These are phyloP conservation scores for Flagelloscypha sp. DNA, from an alignment of 768 basidiomycete genomes.

Conservation along the genomic window DNA sequence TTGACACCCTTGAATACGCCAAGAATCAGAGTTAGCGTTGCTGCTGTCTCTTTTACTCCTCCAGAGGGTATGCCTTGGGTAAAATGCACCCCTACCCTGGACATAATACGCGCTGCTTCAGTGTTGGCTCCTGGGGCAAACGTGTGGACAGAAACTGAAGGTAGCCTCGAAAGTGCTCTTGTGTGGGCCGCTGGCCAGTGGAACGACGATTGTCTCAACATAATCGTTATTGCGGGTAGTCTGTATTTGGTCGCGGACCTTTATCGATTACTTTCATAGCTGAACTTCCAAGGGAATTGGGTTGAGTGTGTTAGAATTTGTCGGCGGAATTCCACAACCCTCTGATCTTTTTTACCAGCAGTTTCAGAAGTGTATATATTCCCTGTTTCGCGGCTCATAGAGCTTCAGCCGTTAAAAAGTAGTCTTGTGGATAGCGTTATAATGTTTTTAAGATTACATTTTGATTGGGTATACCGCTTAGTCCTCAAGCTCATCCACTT, in stretches of 20 bases:
- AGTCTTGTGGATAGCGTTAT: no score
- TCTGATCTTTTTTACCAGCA: no score
- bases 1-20: constrained; percentile 39
- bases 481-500: constrained; percentile 45
- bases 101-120: constrained; percentile 39
- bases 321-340: no score
- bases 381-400: no score
- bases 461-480: no score
- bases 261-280: constrained; percentile 47
- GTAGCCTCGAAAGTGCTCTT: constrained; percentile 41
- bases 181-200: constrained; percentile 25
- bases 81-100: constrained; percentile 43
- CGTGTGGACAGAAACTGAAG: constrained; percentile 31
- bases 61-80: constrained; percentile 98
- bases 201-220: constrained; percentile 21
- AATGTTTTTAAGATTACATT: no score
- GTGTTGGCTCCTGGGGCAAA: constrained; percentile 36
- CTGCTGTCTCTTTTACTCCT: constrained; percentile 55
- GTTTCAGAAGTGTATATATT: no score
- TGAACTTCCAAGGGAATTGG: no score
- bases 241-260: constrained; percentile 92
- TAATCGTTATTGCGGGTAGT: constrained; percentile 82
- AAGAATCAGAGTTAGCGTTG: constrained; percentile 43
- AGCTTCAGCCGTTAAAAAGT: no score
- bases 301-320: no score